Evolutionary conservation across 75 land plant genomes (phyloP).

Genomic region (Pinus taeda): DNA sequence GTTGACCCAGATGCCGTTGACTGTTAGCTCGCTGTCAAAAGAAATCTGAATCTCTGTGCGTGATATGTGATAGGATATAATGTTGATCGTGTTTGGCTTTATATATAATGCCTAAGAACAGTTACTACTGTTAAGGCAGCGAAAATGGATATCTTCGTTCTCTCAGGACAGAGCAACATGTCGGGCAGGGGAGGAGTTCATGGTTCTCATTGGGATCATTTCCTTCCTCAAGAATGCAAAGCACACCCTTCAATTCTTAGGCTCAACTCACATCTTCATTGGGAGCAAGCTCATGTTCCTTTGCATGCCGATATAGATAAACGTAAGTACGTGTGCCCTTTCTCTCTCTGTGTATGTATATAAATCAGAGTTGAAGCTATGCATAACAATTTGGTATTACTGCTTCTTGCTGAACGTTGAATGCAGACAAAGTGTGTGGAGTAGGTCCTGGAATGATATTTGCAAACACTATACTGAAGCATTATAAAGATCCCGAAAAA

Average conservation of each 20-base stretch:
- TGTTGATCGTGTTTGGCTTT: too few relatives aligned
- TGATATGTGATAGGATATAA: too few relatives aligned
- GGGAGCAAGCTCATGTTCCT: constrained; percentile 85
- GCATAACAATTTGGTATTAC: not conserved
- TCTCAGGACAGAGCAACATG: constrained; percentile 99
- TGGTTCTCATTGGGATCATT: constrained; percentile 49
- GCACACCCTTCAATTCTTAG: constrained; percentile 57
- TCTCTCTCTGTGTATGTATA: too few relatives aligned
- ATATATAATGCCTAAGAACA: too few relatives aligned
- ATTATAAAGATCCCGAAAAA: constrained; percentile 8
- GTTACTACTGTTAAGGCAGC: too few relatives aligned
- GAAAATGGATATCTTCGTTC: constrained; percentile 50
- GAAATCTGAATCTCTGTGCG: too few relatives aligned
- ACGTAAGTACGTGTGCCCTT: constrained; percentile 12
- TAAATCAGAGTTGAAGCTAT: not conserved
- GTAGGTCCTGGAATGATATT: constrained; percentile 78
- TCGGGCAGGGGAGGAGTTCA: constrained; percentile 88
- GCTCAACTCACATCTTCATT: constrained; percentile 35
- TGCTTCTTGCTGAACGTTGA: not conserved
- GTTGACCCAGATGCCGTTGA: too few relatives aligned
- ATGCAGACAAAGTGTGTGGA: constrained; percentile 54
- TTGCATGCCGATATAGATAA: constrained; percentile 77
- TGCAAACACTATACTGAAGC: constrained; percentile 43
- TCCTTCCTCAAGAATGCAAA: constrained; percentile 54
- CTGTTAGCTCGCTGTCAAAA: too few relatives aligned